phyloP scores from a whole-genome alignment of 768 basidiomycete genomes.

The Pleurotus pulmonarius region DNA sequence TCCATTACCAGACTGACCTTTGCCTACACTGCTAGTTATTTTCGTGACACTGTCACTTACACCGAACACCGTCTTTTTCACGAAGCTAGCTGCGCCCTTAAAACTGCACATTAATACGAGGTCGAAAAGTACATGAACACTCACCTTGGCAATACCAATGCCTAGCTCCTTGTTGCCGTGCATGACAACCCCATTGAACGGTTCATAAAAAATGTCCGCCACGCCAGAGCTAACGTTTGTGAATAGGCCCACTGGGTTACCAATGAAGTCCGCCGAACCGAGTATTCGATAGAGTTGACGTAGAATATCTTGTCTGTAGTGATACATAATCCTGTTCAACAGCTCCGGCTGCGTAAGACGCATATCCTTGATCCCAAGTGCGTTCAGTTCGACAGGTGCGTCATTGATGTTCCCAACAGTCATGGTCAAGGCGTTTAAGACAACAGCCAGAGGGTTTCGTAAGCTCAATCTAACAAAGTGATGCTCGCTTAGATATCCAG shows the following conservation, averaged over 20 bases:
- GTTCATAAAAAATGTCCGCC: slow-evolving; percentile 98
- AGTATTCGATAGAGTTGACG: slow-evolving; percentile 94
- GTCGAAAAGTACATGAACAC: neutral
- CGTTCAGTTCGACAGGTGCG: slow-evolving; percentile 91
- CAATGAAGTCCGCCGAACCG: slow-evolving; percentile 97
- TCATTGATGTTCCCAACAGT: slow-evolving; percentile 96
- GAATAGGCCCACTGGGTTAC: slow-evolving; percentile 95
- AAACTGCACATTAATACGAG: neutral
- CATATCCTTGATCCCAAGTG: slow-evolving; percentile 92
- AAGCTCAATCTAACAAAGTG: slow-evolving; percentile 52
- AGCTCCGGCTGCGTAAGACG: slow-evolving; percentile 83
- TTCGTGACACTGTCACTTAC: slow-evolving; percentile 96
- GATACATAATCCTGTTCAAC: slow-evolving; percentile 78
- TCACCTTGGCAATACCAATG: slow-evolving; percentile 89
- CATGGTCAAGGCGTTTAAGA: slow-evolving; percentile 95
- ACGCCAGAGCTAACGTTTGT: slow-evolving; percentile 98
- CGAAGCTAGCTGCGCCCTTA: slow-evolving; percentile 96
- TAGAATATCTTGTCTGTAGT: slow-evolving; percentile 91
- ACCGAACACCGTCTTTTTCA: slow-evolving; percentile 98
- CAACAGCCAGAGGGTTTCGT: slow-evolving; percentile 88
- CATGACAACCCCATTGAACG: slow-evolving; percentile 94
- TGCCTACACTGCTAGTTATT: slow-evolving; percentile 95
- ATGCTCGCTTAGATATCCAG: neutral
- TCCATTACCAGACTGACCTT: slow-evolving; percentile 48
- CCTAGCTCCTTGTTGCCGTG: slow-evolving; percentile 94